Evolutionary conservation across 352 stramenopile species (phyloP), one percentile per base, ranked within the genome.

Genomic region (Globisporangium splendens): DNA sequence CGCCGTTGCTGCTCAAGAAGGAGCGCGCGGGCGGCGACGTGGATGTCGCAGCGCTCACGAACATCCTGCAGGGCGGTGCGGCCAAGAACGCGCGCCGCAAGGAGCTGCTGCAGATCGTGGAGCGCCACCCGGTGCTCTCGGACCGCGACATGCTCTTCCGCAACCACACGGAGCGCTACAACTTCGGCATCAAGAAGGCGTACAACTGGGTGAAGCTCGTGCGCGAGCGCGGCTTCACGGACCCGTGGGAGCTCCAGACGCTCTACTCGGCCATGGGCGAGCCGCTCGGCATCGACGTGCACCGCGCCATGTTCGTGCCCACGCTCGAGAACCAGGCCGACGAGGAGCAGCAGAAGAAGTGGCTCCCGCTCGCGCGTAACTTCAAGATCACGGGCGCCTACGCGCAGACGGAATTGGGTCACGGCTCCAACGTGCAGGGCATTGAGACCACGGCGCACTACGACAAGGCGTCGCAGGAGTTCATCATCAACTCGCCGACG

Each of bases 391-490:
- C 88, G 1, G 94, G 94, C n/a, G 96, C 86, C n/a, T 98, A 98
- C 60, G 94, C 94, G 2, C 96, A 99, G 70, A 99, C 96, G 0
- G 96, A 99, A 66, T 66, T 99, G 1, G 95, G 94, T 24, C 96
- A 98, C 69, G 95, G 95, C 17, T 96, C 76, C 38, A 98, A 98
- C 65, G 77, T 94, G 6, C 77, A 89, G 52, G 86, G 78, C 1
- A 74, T 98, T 18, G 87, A 97, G 72, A 99, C 96, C 0, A 97
- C 88, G 1, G 96, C 96, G 0, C 94, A 76, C 5, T 99, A 96
- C 70, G 68, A 98, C 43, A 85, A 87, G 49, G 68, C 80, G 21
- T 79, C 72, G 5, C 83, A 98, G 55, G 91, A 97, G 71, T 99
- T 96, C 63, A 75, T 98, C 28, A 86, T 99, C 53, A 68, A 99